Percentiles rank a stretch among this genome's conserved stretches.
Conservation (phyloP, 768 basidiomycete species). For the Naematelia aurantialba region DNA sequence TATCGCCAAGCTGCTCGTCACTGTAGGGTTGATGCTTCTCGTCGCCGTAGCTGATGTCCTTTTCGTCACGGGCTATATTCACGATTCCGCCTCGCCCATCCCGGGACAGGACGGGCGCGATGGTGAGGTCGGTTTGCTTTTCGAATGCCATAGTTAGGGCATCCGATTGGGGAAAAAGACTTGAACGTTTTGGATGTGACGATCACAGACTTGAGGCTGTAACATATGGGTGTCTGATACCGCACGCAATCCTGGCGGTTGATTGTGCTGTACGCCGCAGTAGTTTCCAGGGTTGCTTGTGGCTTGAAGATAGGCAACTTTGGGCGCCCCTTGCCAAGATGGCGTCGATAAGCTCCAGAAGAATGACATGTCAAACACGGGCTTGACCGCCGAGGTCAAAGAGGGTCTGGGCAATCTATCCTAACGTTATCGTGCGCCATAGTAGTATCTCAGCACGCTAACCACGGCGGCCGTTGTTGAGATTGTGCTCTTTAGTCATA, state of each 20-base stretch:
- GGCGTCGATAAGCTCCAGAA: too few species aligned
- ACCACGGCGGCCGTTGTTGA: background rate
- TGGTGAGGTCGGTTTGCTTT: background rate
- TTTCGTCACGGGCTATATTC: background rate
- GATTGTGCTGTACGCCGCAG: background rate
- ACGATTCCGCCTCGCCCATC: background rate
- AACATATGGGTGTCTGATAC: too few species aligned
- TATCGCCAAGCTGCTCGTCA: background rate
- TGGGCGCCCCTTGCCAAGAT: background rate
- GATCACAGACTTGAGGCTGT: too few species aligned
- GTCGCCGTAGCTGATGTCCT: background rate
- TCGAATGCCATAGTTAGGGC: background rate
- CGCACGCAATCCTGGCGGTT: too few species aligned
- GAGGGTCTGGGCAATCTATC: too few species aligned
- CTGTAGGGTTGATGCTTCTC: background rate
- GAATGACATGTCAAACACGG: too few species aligned
- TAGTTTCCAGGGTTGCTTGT: background rate
- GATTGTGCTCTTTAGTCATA: background rate
- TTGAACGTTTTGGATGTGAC: too few species aligned
- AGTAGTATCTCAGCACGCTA: background rate
- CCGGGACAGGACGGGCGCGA: background rate
- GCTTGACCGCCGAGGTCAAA: too few species aligned
- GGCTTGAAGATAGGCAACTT: background rate
- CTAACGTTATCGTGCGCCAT: too few species aligned
- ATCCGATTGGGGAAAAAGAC: background rate